Conservation (phyloP, 208 protist species). For the Strigomonas galati region DNA sequence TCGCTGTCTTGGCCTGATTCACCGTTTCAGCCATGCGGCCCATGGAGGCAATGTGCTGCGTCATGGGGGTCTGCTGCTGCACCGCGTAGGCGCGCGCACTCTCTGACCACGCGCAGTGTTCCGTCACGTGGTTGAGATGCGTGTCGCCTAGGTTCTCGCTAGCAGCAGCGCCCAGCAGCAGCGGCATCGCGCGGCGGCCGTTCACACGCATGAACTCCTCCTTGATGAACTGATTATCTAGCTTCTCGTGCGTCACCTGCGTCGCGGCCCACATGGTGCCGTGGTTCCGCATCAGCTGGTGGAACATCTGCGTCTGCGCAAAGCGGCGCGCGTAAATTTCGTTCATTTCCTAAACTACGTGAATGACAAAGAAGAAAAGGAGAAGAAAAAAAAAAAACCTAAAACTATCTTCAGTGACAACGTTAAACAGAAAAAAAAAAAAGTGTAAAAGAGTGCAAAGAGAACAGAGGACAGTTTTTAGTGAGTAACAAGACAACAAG, state of each 20-base stretch:
- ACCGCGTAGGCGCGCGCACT: conserved; percentile 73
- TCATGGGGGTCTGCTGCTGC: conserved; percentile 79
- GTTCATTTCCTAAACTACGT: conserved; percentile 54
- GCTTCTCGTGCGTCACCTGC: conserved; percentile 78
- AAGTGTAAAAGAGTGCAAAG: too few species aligned
- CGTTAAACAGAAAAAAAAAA: conserved; percentile 3
- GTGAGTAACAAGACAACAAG: too few species aligned
- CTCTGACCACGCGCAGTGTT: conserved; percentile 82
- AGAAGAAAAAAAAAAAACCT: neutral
- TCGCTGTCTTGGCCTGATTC: conserved; percentile 52
- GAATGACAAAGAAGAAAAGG: neutral
- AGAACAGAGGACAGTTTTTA: too few species aligned
- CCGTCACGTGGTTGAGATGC: conserved; percentile 74
- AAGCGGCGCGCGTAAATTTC: conserved; percentile 79
- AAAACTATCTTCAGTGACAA: neutral
- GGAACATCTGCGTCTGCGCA: conserved; percentile 83
- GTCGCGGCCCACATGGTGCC: conserved; percentile 85
- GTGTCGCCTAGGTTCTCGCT: conserved; percentile 43
- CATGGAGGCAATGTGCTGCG: conserved; percentile 81
- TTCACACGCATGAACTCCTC: conserved; percentile 90
- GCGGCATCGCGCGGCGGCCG: conserved; percentile 74
- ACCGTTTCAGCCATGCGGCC: conserved; percentile 87
- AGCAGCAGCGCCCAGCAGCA: conserved; percentile 69
- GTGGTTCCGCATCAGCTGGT: conserved; percentile 85
- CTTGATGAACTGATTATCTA: conserved; percentile 72